phyloP scores from a whole-genome alignment of 192 early-diverging fungal species.

The Gonapodya sp. region DNA sequence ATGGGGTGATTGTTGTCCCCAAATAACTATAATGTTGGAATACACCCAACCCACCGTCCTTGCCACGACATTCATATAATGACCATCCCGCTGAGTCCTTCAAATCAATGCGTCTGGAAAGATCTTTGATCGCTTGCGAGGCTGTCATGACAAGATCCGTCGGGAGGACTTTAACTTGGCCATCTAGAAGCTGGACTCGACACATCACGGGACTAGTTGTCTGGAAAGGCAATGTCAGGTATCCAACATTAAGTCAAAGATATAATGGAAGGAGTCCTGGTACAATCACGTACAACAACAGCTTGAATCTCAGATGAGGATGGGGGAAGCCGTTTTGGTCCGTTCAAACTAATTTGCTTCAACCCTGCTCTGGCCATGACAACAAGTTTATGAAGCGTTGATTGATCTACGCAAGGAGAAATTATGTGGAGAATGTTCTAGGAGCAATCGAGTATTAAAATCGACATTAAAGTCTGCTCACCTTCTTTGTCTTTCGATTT shows the following conservation, averaged over 20 bases:
- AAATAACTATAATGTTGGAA: too few species aligned
- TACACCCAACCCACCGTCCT: constrained; percentile 18
- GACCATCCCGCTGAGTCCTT: constrained; percentile 40
- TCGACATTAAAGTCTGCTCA: constrained; percentile 7
- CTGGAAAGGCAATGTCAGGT: constrained; percentile 15
- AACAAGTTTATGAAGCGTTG: constrained; percentile 23
- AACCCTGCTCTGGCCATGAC: constrained; percentile 23
- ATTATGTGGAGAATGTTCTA: constrained; percentile 7
- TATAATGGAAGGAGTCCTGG: constrained; percentile 9
- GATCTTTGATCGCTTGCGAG: constrained; percentile 38
- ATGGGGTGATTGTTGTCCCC: too few species aligned
- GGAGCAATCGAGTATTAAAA: constrained; percentile 9
- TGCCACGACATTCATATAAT: constrained; percentile 27
- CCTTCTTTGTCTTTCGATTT: constrained; percentile 6
- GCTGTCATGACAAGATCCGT: constrained; percentile 31
- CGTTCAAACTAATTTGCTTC: constrained; percentile 28
- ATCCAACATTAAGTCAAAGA: background rate
- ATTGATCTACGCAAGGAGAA: constrained; percentile 15
- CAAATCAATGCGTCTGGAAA: constrained; percentile 31
- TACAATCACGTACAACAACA: constrained; percentile 18
- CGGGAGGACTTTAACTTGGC: constrained; percentile 24
- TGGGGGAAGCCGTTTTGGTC: constrained; percentile 27
- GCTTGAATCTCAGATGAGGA: constrained; percentile 26
- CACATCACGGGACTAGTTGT: constrained; percentile 13
- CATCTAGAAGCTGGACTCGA: constrained; percentile 33